Evolutionary conservation across 106 monocot species (phyloP).

Genomic region (Dioscorea zingiberensis): DNA sequence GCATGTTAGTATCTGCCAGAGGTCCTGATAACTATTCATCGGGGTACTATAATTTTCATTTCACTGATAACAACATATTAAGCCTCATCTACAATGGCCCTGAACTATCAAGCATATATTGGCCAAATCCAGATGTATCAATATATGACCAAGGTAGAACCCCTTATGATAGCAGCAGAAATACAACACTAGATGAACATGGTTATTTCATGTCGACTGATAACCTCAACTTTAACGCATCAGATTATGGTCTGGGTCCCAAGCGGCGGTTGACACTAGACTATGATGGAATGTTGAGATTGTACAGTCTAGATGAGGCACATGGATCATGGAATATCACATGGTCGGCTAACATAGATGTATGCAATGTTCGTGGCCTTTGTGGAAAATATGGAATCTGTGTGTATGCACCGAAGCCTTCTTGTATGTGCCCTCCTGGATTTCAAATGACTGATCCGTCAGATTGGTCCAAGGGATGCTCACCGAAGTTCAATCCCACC

Average conservation of each 20-base stretch:
- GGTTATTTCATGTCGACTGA: conserved; percentile 3
- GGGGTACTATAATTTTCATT: conserved; percentile 8
- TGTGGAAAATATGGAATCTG: conserved; percentile 10
- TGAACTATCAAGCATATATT: conserved; percentile 4
- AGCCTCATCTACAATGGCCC: conserved; percentile 9
- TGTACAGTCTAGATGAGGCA: conserved; percentile 7
- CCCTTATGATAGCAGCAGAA: conserved; percentile 6
- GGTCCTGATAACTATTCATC: not conserved
- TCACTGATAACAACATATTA: conserved; percentile 4
- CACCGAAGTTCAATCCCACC: not conserved
- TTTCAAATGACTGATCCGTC: conserved; percentile 1
- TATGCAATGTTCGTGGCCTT: conserved; percentile 10
- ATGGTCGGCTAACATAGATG: not conserved
- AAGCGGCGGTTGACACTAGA: conserved; percentile 5
- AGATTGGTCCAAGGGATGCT: conserved; percentile 6
- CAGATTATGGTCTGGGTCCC: conserved; percentile 6
- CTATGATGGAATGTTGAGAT: conserved; percentile 10
- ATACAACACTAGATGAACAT: not conserved
- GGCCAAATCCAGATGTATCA: conserved; percentile 2
- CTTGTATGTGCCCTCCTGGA: conserved; percentile 7
- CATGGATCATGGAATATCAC: not conserved
- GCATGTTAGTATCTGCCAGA: not conserved
- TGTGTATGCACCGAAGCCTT: not conserved
- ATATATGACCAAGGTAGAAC: not conserved
- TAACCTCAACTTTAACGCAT: not conserved